phyloP scores from a whole-genome alignment of 768 basidiomycete genomes.

The Agaricus blazei region DNA sequence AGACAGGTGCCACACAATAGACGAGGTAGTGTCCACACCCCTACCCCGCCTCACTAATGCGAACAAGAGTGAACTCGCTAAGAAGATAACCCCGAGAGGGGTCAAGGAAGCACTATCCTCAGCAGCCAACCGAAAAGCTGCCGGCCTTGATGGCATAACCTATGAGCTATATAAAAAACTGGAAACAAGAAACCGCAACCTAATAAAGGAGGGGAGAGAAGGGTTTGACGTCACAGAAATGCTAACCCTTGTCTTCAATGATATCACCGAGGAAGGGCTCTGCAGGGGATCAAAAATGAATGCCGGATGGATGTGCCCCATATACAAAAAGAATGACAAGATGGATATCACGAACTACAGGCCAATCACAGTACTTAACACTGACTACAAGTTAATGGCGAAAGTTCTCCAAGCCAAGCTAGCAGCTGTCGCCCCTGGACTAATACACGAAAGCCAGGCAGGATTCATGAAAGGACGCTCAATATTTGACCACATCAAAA shows the following conservation, averaged over 20 bases:
- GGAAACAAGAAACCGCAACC: not conserved
- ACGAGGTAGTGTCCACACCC: not conserved
- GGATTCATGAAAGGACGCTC: conserved; percentile 27
- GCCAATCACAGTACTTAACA: conserved; percentile 29
- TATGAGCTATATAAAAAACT: conserved; percentile 22
- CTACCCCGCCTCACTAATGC: not conserved
- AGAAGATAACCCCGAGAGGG: not conserved
- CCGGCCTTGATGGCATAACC: conserved; percentile 17
- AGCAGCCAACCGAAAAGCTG: conserved; percentile 12
- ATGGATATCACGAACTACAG: conserved; percentile 26
- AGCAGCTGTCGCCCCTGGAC: not conserved
- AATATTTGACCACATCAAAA: conserved; percentile 26
- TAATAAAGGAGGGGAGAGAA: conserved; percentile 1
- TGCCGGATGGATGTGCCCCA: conserved; percentile 31
- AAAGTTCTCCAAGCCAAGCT: conserved; percentile 18
- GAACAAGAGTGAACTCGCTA: not conserved
- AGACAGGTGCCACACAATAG: not conserved
- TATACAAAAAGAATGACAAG: conserved; percentile 36
- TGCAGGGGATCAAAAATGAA: conserved; percentile 15
- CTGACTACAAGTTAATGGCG: conserved; percentile 29
- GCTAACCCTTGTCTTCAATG: conserved; percentile 14
- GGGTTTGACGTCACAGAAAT: conserved; percentile 8
- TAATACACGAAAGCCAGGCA: conserved; percentile 29
- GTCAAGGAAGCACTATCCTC: not conserved
- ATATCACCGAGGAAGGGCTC: conserved; percentile 24